These are phyloP conservation scores for Pyropia haitanensis DNA, from an alignment of 23 red algal genomes.

Conservation along the genomic window DNA sequence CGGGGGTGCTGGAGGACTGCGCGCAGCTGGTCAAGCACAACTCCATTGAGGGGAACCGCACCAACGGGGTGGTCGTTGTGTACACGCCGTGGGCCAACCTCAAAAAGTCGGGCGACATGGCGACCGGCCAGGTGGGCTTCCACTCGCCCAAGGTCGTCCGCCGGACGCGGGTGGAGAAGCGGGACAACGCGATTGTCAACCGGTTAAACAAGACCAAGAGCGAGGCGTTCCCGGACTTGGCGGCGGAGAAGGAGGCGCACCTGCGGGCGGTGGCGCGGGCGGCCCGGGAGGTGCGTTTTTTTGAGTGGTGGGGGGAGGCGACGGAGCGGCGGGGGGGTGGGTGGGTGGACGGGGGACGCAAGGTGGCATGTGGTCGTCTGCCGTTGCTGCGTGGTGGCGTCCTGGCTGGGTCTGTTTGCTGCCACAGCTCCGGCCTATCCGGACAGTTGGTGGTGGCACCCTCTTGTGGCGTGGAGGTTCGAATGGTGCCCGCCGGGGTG, in stretches of 20 bases:
- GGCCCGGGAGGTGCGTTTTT: constrained; percentile 1
- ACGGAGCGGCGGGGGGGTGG: background rate
- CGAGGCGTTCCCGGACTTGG: constrained; percentile 67
- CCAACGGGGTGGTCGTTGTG: constrained; percentile 58
- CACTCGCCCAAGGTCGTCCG: constrained; percentile 42
- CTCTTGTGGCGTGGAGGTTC: no score
- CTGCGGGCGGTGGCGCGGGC: background rate
- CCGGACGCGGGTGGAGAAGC: constrained; percentile 51
- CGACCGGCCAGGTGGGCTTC: constrained; percentile 83
- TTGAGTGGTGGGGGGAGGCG: background rate
- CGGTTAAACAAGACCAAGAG: constrained; percentile 67
- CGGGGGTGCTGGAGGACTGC: constrained; percentile 60
- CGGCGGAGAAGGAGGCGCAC: constrained; percentile 26
- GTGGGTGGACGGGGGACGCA: background rate
- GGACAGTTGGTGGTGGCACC: no score
- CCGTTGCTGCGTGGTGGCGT: no score
- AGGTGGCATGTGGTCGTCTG: no score
- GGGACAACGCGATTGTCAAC: constrained; percentile 81
- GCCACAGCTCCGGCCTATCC: no score
- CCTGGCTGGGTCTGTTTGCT: no score
- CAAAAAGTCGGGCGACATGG: constrained; percentile 92
- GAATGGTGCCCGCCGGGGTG: no score
- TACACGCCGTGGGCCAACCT: constrained; percentile 78
- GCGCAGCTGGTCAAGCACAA: constrained; percentile 89
- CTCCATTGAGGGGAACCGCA: constrained; percentile 91